These are phyloP conservation scores for Dillenia suffruticosa DNA, from an alignment of 164 flowering plant species.

Conservation along the genomic window DNA sequence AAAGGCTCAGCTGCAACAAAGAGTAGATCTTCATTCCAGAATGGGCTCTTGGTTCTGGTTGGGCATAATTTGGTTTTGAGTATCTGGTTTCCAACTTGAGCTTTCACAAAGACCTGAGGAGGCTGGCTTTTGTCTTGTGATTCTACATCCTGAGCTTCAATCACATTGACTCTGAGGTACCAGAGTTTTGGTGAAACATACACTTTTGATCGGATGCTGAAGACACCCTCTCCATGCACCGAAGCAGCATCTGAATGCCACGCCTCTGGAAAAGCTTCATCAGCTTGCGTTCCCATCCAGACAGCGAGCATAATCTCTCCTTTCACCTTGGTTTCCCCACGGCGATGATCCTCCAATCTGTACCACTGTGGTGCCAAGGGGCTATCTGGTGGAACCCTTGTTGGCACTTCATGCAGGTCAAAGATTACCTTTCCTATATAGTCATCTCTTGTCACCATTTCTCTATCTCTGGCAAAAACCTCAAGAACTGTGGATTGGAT, in stretches of 20 bases:
- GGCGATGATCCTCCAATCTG: constrained; percentile 47
- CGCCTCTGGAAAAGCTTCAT: constrained; percentile 87
- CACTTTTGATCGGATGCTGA: constrained; percentile 73
- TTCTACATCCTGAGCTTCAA: constrained; percentile 83
- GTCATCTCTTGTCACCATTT: constrained; percentile 68
- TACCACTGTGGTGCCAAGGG: constrained; percentile 98
- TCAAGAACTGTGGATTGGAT: constrained; percentile 60
- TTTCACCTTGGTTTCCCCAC: constrained; percentile 50
- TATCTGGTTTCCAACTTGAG: constrained; percentile 64
- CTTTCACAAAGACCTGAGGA: constrained; percentile 63
- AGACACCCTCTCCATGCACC: constrained; percentile 74
- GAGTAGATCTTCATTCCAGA: constrained; percentile 83
- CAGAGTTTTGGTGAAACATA: constrained; percentile 89
- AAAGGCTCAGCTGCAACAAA: constrained; percentile 87
- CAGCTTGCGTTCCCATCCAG: constrained; percentile 93
- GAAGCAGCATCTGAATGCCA: constrained; percentile 87
- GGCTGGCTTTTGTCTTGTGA: constrained; percentile 45
- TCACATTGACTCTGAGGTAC: constrained; percentile 87
- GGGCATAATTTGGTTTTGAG: constrained; percentile 57
- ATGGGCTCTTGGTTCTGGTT: constrained; percentile 45
- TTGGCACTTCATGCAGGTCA: constrained; percentile 78
- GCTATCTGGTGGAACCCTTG: constrained; percentile 87
- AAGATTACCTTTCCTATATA: constrained; percentile 60
- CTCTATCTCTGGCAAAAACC: constrained; percentile 51
- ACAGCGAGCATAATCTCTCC: constrained; percentile 87